These are phyloP conservation scores for Melocanna baccifera DNA, from an alignment of 176 grass and related monocot genomes.

Conservation along the genomic window DNA sequence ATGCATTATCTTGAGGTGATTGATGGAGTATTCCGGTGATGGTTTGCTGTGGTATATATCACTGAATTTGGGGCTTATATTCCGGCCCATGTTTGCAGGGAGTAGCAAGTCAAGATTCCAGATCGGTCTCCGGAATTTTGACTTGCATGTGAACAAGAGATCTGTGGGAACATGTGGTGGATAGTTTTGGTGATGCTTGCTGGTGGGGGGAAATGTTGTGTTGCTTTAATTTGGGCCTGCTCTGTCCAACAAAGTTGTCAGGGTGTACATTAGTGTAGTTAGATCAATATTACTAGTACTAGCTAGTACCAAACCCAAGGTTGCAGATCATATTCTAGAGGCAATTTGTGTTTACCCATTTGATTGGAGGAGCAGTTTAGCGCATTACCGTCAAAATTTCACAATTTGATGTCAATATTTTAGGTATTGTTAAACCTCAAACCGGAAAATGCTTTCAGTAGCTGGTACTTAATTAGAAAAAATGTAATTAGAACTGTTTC, in stretches of 20 bases:
- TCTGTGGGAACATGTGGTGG: neutral
- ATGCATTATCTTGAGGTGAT: neutral
- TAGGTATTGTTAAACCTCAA: neutral
- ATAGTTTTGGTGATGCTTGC: slow-evolving; percentile 1
- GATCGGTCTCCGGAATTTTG: neutral
- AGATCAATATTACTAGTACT: neutral
- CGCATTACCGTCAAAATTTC: neutral
- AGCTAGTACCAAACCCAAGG: neutral
- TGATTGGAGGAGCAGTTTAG: neutral
- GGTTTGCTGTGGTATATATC: neutral
- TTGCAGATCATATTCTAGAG: neutral
- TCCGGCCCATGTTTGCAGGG: neutral
- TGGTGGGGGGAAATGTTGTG: neutral
- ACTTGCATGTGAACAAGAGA: neutral
- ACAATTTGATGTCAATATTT: neutral
- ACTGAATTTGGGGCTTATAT: neutral
- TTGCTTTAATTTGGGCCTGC: neutral
- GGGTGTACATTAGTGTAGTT: neutral
- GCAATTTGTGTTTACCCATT: neutral
- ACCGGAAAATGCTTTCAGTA: neutral
- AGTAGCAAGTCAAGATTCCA: neutral
- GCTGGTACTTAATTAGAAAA: neutral
- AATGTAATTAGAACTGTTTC: neutral
- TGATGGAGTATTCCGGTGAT: neutral
- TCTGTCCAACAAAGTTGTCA: neutral